Evolutionary conservation across 257 asterid species (phyloP).

Genomic region (Fraxinus excelsior): DNA sequence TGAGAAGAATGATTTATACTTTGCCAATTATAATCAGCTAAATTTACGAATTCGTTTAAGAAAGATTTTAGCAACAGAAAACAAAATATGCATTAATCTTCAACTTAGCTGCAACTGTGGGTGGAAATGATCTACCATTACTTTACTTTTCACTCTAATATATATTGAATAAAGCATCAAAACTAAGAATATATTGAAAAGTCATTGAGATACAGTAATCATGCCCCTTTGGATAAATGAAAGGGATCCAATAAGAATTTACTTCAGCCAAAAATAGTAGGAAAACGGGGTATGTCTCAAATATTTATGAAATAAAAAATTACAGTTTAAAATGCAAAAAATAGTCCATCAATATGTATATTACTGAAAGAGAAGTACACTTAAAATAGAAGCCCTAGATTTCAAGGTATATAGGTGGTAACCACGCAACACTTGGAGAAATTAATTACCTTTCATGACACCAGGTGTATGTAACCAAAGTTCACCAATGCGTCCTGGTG

Average conservation of each 20-base stretch:
- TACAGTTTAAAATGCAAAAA: not conserved
- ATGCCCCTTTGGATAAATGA: too few relatives aligned
- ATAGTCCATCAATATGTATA: not conserved
- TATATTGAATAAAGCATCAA: too few relatives aligned
- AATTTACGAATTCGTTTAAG: not conserved
- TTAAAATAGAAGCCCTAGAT: not conserved
- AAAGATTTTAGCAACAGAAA: not conserved
- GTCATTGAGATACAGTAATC: too few relatives aligned
- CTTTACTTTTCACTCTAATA: not conserved
- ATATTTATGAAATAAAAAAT: too few relatives aligned
- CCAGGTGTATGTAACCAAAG: slow-evolving; percentile 82
- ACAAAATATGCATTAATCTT: not conserved
- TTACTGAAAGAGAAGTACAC: not conserved
- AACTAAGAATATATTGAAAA: too few relatives aligned
- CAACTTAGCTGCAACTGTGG: too few relatives aligned
- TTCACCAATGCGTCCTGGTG: slow-evolving; percentile 78
- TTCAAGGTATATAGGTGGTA: slow-evolving; percentile 1
- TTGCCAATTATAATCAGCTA: not conserved
- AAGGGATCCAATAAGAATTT: too few relatives aligned
- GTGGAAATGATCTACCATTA: not conserved
- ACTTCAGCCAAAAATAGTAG: too few relatives aligned
- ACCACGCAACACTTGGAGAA: not conserved
- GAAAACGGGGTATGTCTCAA: too few relatives aligned
- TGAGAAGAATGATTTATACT: not conserved
- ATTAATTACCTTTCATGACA: slow-evolving; percentile 66